Evolutionary conservation across 768 basidiomycete genomes (phyloP).

Genomic region (Exsudoporus frostii): DNA sequence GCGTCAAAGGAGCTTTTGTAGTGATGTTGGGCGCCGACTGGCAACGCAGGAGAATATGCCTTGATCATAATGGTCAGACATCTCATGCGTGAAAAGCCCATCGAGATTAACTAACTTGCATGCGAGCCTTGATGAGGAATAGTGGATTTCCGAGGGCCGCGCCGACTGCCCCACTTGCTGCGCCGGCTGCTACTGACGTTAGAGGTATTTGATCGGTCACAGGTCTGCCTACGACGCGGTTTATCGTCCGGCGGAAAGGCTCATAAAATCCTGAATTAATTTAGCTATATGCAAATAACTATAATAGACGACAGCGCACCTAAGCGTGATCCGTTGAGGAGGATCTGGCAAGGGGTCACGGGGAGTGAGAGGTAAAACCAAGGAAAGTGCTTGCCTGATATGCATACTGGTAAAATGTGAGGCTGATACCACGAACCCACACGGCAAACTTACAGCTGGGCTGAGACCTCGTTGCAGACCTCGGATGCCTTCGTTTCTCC

Average conservation of each 20-base stretch:
- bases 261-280: slow-evolving; percentile 85
- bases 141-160: slow-evolving; percentile 84
- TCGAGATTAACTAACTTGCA: slow-evolving; percentile 60
- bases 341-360: slow-evolving; percentile 51
- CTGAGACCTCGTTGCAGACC: slow-evolving; percentile 92
- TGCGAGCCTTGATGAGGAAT: slow-evolving; percentile 95
- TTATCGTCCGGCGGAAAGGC: slow-evolving; percentile 73
- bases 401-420: slow-evolving; percentile 57
- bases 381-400: slow-evolving; percentile 67
- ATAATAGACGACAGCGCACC: slow-evolving; percentile 42
- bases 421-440: background rate
- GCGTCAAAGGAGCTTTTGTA: slow-evolving; percentile 87
- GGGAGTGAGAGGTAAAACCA: background rate
- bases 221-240: slow-evolving; percentile 61
- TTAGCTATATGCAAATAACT: slow-evolving; percentile 12
- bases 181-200: slow-evolving; percentile 85
- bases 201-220: slow-evolving; percentile 64
- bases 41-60: slow-evolving; percentile 93
- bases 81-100: background rate
- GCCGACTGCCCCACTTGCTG: slow-evolving; percentile 86
- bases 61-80: slow-evolving; percentile 25
- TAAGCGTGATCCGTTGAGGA: slow-evolving; percentile 88
- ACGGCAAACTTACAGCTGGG: slow-evolving; percentile 65
- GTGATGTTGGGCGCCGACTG: slow-evolving; percentile 91
- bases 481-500: slow-evolving; percentile 81